Conservation (phyloP, 179 eudicot species). For the Silene vulgaris region DNA sequence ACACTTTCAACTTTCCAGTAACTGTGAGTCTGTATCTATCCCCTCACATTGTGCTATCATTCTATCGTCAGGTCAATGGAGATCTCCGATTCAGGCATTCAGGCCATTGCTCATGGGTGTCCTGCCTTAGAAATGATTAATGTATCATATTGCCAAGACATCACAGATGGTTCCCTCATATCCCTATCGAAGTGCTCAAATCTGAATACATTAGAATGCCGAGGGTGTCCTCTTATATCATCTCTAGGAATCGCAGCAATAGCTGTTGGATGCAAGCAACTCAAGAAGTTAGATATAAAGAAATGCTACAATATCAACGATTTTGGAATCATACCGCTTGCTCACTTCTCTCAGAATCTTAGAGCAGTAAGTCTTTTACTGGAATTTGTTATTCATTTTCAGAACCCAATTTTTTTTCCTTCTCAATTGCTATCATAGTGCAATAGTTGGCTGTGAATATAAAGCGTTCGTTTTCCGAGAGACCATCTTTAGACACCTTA, state of each 20-base stretch:
- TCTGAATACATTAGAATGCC: constrained; percentile 68
- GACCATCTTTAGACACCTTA: neutral
- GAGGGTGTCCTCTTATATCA: constrained; percentile 77
- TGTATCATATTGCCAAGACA: constrained; percentile 60
- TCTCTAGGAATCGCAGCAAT: constrained; percentile 70
- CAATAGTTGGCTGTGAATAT: no score
- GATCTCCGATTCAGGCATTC: constrained; percentile 63
- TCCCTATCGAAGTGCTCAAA: constrained; percentile 68
- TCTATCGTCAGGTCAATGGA: constrained; percentile 57
- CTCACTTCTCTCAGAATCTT: constrained; percentile 77
- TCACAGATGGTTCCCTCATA: constrained; percentile 60
- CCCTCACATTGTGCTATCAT: constrained; percentile 5
- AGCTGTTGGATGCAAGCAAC: constrained; percentile 80
- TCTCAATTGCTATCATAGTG: neutral
- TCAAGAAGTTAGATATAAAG: constrained; percentile 72
- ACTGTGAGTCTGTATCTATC: neutral
- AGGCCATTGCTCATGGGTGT: constrained; percentile 69
- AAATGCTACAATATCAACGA: constrained; percentile 74
- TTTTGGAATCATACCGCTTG: constrained; percentile 77
- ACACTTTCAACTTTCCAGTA: neutral
- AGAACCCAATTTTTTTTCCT: neutral
- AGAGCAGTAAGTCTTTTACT: constrained; percentile 48
- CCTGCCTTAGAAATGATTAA: constrained; percentile 60
- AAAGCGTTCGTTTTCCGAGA: neutral
- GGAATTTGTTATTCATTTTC: neutral